These are phyloP conservation scores for Candida multigemmis DNA, from an alignment of 805 yeast genomes.

Conservation along the genomic window DNA sequence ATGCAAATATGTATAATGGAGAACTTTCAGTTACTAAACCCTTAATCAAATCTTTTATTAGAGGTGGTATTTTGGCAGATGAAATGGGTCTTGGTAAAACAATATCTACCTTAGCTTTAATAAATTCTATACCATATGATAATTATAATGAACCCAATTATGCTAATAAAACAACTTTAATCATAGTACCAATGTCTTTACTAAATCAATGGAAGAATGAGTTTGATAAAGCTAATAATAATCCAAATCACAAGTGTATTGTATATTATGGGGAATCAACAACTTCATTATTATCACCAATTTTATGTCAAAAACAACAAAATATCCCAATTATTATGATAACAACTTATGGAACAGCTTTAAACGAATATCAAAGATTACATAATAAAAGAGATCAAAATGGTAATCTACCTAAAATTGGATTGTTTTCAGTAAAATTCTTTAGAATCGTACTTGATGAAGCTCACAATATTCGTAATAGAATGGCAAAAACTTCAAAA, in stretches of 20 bases:
- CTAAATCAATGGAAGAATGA: conserved; percentile 89
- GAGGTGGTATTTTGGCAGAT: conserved; percentile 89
- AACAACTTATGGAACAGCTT: conserved; percentile 84
- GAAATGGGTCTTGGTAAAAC: conserved; percentile 98
- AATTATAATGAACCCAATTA: conserved; percentile 22
- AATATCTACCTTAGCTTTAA: conserved; percentile 67
- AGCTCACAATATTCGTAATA: conserved; percentile 81
- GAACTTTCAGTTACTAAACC: conserved; percentile 68
- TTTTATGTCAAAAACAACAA: conserved; percentile 27
- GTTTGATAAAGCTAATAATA: conserved; percentile 48
- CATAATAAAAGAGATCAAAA: conserved; percentile 17
- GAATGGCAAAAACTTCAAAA: conserved; percentile 69
- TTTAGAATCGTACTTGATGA: conserved; percentile 79
- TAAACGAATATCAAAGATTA: conserved; percentile 58
- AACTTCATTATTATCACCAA: conserved; percentile 37
- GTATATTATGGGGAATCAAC: conserved; percentile 71
- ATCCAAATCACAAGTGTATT: conserved; percentile 35
- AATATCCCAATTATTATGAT: conserved; percentile 61
- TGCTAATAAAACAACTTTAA: conserved; percentile 65
- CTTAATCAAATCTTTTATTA: conserved; percentile 44
- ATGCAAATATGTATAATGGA: conserved; percentile 73
- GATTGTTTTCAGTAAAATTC: conserved; percentile 65
- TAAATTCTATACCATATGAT: conserved; percentile 59
- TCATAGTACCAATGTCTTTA: conserved; percentile 85
- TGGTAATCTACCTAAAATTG: conserved; percentile 28